Conservation (phyloP, 2,329 filamentous ascomycete genomes). For the Colletotrichum higginsianum region DNA sequence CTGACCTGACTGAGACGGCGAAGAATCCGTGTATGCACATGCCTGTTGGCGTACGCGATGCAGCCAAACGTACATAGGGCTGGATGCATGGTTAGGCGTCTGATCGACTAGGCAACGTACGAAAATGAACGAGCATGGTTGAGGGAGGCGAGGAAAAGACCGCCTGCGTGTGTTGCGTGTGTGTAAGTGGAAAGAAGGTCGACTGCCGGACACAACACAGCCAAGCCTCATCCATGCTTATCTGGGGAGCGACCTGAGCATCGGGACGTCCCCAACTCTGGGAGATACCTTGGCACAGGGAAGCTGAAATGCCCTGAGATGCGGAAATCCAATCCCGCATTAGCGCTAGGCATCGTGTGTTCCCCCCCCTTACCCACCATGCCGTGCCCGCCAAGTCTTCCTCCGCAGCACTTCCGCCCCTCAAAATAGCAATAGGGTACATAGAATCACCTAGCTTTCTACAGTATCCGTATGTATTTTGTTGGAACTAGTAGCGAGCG, state of each 20-base stretch:
- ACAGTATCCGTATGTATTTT: no score
- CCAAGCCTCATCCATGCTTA: no score
- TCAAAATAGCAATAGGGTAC: conserved; percentile 15
- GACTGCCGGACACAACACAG: no score
- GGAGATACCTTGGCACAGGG: background rate
- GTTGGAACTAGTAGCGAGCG: no score
- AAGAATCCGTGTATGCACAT: conserved; percentile 1
- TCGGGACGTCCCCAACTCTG: background rate
- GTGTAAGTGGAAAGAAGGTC: background rate
- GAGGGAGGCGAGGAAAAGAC: background rate
- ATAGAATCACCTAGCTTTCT: no score
- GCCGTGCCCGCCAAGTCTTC: background rate
- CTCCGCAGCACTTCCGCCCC: conserved; percentile 1
- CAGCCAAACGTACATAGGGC: background rate
- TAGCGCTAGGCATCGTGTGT: conserved; percentile 13
- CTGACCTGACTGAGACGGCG: background rate
- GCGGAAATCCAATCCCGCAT: conserved; percentile 10
- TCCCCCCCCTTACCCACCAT: background rate
- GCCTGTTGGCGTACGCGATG: conserved; percentile 13
- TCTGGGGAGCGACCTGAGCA: no score
- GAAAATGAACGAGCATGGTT: no score
- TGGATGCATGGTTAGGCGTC: background rate
- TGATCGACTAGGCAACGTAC: background rate
- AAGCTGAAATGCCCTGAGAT: background rate
- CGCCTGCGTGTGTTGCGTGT: background rate